These are phyloP conservation scores for Plasmodium fragile DNA, from an alignment of 169 alveolate genomes.

Conservation along the genomic window DNA sequence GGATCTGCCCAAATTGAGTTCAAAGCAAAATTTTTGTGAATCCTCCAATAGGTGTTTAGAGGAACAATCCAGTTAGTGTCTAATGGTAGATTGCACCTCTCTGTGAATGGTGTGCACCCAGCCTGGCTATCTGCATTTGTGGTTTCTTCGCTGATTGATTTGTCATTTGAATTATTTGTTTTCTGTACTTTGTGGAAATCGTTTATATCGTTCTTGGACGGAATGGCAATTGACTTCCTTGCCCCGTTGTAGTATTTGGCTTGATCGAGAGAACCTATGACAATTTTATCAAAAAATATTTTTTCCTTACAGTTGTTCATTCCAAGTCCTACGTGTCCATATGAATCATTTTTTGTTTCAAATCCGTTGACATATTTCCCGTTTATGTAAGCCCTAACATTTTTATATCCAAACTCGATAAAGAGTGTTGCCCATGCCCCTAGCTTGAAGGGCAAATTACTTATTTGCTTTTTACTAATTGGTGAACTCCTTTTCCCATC, in stretches of 20 bases:
- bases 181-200: not conserved
- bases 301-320: constrained; percentile 60
- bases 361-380: constrained; percentile 37
- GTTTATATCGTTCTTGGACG: not conserved
- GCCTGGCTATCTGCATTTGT: not conserved
- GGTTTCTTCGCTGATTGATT: not conserved
- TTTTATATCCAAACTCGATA: constrained; percentile 61
- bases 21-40: not conserved
- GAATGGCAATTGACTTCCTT: not conserved
- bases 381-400: constrained; percentile 51
- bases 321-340: constrained; percentile 68
- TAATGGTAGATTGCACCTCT: constrained; percentile 17
- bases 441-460: constrained; percentile 3
- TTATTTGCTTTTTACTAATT: constrained; percentile 15
- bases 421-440: constrained; percentile 58
- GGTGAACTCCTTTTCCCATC: constrained; percentile 27
- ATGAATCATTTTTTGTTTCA: constrained; percentile 48
- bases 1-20: constrained; percentile 1
- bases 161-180: not conserved
- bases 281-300: constrained; percentile 63
- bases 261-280: constrained; percentile 72
- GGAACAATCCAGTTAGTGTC: constrained; percentile 48
- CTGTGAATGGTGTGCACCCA: constrained; percentile 25
- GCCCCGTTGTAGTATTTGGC: constrained; percentile 40
- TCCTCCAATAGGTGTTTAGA: constrained; percentile 12